phyloP scores from a whole-genome alignment of 768 basidiomycete species.

The Atractiella rhizophila region DNA sequence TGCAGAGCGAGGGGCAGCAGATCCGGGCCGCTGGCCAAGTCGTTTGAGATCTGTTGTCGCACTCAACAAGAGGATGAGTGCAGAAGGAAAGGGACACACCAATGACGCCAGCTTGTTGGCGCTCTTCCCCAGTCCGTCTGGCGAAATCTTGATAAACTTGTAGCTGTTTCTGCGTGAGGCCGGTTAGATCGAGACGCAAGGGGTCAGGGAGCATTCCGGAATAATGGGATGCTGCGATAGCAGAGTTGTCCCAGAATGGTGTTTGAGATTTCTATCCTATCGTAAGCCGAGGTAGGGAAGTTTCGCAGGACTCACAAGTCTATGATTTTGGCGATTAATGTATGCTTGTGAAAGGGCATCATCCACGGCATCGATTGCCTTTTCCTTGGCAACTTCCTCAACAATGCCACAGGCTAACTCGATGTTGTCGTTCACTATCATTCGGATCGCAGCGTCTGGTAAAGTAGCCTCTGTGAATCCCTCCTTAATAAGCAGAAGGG shows the following conservation, averaged over 20 bases:
- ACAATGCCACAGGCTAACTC: slow-evolving; percentile 82
- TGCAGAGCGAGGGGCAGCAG: background rate
- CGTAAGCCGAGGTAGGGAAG: background rate
- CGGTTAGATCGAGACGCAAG: slow-evolving; percentile 54
- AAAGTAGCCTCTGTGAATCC: slow-evolving; percentile 76
- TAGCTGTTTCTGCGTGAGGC: slow-evolving; percentile 54
- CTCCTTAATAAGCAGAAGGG: slow-evolving; percentile 55
- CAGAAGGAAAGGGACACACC: background rate
- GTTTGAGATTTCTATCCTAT: slow-evolving; percentile 27
- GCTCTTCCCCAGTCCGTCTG: slow-evolving; percentile 14
- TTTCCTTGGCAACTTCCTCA: slow-evolving; percentile 92
- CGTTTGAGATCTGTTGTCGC: background rate
- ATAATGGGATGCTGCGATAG: slow-evolving; percentile 40
- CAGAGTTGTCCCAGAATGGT: slow-evolving; percentile 76
- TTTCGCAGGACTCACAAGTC: slow-evolving; percentile 34
- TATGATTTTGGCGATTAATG: slow-evolving; percentile 56
- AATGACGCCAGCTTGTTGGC: background rate
- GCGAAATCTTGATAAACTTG: slow-evolving; percentile 92
- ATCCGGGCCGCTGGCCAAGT: slow-evolving; percentile 33
- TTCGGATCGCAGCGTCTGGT: slow-evolving; percentile 45
- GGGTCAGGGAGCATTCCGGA: slow-evolving; percentile 57
- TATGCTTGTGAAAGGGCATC: slow-evolving; percentile 62
- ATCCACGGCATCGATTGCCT: slow-evolving; percentile 75
- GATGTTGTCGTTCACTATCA: slow-evolving; percentile 73
- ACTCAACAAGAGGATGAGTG: background rate